Base-by-base conservation (phyloP, 495 filamentous ascomycete genomes). In the Melanomma pulvis-pyrius region DNA sequence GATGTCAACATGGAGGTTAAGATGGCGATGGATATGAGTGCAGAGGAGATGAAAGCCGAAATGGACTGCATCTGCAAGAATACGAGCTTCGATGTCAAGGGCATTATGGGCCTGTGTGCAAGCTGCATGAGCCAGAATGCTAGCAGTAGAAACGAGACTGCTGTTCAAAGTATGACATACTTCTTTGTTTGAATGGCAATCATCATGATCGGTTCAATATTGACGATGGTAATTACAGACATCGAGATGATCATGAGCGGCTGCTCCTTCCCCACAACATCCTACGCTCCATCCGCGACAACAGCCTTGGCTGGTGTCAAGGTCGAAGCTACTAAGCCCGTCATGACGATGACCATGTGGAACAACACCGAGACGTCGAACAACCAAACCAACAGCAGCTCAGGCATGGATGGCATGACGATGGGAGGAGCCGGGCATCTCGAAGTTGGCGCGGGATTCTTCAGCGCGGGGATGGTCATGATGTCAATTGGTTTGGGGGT, bases 241-340 rank as follows among this genome's bases (percentile, higher is more conserved):
- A 29, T 59, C 4, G 36, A 59, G 9, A 25, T 19, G 19, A 47
- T 59, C 1, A 59, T 59, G 56, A 59, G n/a, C 5, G 12, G 48
- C 11, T 59, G 56, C 36, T 47, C 36, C 22, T 59, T 59, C 56
- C 22, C 56, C 9, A 26, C 36, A 19, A 59, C 34, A 19, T 47
- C 56, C 1, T 59, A 59, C 25, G 56, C 56, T n/a, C 56, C 56
- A 1, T 59, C 56, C 1, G 56, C 56, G 28, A 59, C 56, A 19
- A 28, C 32, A 5, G 19, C 44, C 2, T 24, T 59, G 9, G 24
- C 21, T 3, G 56, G 36, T 17, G 22, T 59, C 34, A 34, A 48
- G 24, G 56, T 59, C 3, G 17, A 59, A n/a, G 56, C 41, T 21
- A 59, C 56, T 2, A 44, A 44, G 39, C 39, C 39, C 8, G 39